Percentiles rank a stretch among this genome's conserved stretches.
Conservation (phyloP, 345 rosid species). For the Zanthoxylum bungeanum region DNA sequence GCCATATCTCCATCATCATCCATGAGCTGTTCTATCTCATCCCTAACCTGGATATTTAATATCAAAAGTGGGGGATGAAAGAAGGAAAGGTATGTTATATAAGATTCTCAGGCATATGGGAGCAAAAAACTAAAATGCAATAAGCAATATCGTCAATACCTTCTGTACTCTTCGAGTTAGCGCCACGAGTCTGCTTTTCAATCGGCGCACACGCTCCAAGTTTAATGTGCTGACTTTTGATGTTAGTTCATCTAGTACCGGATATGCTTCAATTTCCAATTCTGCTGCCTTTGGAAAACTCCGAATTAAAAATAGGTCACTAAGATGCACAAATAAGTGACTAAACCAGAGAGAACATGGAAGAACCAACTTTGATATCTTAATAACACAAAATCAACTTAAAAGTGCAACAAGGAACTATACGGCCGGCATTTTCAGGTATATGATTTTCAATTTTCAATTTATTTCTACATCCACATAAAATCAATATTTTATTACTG, state of each 20-base stretch:
- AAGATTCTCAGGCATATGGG: neutral
- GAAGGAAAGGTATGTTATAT: neutral
- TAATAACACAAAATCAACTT: neutral
- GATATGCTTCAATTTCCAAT: slow-evolving; percentile 98
- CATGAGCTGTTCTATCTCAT: slow-evolving; percentile 99
- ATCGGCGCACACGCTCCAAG: slow-evolving; percentile 89
- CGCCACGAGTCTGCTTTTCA: slow-evolving; percentile 97
- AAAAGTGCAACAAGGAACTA: neutral
- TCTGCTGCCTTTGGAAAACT: slow-evolving; percentile 78
- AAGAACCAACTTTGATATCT: neutral
- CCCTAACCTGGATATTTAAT: slow-evolving; percentile 65
- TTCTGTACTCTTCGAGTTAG: slow-evolving; percentile 94
- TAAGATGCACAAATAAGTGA: slow-evolving; percentile 14
- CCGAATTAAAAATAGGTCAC: slow-evolving; percentile 18
- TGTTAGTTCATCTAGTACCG: slow-evolving; percentile 88
- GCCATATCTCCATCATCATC: slow-evolving; percentile 99
- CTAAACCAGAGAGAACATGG: neutral
- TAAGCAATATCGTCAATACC: slow-evolving; percentile 42
- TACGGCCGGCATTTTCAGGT: neutral
- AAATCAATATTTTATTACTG: neutral
- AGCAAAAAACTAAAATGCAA: neutral
- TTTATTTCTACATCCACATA: neutral
- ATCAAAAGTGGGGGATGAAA: neutral
- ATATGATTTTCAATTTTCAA: neutral
- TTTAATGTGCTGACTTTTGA: slow-evolving; percentile 96